A percentile compares a stretch with the other conserved stretches of the same genome.
phyloP scores from a whole-genome alignment of 306 rosid genomes.

The Malus sylvestris region DNA sequence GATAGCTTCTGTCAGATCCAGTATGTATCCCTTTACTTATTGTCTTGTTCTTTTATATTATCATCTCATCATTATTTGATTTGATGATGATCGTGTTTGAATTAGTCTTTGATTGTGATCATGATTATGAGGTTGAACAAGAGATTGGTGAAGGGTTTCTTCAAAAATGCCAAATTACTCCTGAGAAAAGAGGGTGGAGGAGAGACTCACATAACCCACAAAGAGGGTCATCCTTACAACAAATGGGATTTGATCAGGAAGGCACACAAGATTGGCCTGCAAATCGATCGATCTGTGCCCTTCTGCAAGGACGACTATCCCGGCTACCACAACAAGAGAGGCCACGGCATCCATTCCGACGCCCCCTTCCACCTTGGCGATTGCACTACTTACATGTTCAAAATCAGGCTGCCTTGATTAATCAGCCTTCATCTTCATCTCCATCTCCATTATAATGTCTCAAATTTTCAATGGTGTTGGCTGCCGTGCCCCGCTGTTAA shows the following conservation, averaged over 20 bases:
- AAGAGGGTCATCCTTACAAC: slow-evolving; percentile 70
- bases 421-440: background rate
- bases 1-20: slow-evolving; percentile 63
- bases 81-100: no score
- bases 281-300: slow-evolving; percentile 32
- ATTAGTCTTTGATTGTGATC: background rate
- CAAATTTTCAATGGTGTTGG: background rate
- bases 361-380: slow-evolving; percentile 44
- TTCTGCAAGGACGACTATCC: slow-evolving; percentile 52
- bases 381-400: slow-evolving; percentile 61
- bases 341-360: slow-evolving; percentile 47
- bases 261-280: slow-evolving; percentile 54
- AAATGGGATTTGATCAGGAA: slow-evolving; percentile 57
- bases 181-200: slow-evolving; percentile 51
- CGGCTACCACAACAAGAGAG: slow-evolving; percentile 76
- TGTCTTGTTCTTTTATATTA: background rate
- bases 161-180: slow-evolving; percentile 49
- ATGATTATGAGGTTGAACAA: slow-evolving; percentile 52
- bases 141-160: slow-evolving; percentile 55
- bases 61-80: background rate
- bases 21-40: slow-evolving; percentile 15
- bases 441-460: background rate
- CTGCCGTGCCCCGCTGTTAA: no score
- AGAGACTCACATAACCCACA: slow-evolving; percentile 61
- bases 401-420: slow-evolving; percentile 20